Percentiles rank a stretch among this genome's conserved stretches.
These are phyloP conservation scores for Candida khao-thaluensis DNA, from an alignment of 805 yeast species.

Conservation along the genomic window DNA sequence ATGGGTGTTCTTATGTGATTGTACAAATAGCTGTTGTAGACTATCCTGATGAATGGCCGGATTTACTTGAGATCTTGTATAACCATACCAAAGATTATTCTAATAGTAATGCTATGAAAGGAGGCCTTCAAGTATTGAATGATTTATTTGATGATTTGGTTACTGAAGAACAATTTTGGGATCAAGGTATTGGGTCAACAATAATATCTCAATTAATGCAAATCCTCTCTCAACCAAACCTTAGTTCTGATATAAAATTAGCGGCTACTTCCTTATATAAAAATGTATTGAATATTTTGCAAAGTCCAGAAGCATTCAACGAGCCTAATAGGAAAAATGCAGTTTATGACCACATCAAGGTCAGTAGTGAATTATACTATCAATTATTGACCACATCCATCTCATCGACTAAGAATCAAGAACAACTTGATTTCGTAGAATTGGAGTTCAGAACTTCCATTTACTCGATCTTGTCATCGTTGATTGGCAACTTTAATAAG, in stretches of 20 bases:
- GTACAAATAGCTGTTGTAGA: conserved; percentile 86
- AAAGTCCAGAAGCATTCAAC: conserved; percentile 47
- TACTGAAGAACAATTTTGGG: conserved; percentile 83
- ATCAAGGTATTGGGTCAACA: conserved; percentile 60
- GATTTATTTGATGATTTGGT: conserved; percentile 86
- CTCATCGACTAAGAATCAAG: neutral
- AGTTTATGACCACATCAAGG: conserved; percentile 27
- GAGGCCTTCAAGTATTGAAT: conserved; percentile 58
- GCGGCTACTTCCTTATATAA: conserved; percentile 53
- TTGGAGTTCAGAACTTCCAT: conserved; percentile 21
- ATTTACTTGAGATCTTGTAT: conserved; percentile 51
- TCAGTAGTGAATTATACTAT: conserved; percentile 19
- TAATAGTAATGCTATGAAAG: conserved; percentile 40
- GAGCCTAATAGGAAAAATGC: conserved; percentile 35
- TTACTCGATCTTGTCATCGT: conserved; percentile 24
- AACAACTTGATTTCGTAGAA: conserved; percentile 13
- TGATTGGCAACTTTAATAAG: conserved; percentile 30
- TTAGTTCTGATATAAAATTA: conserved; percentile 28
- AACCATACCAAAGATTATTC: conserved; percentile 31
- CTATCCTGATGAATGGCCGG: conserved; percentile 96
- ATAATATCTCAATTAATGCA: conserved; percentile 51
- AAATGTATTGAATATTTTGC: conserved; percentile 52
- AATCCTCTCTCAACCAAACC: conserved; percentile 31
- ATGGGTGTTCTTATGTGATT: conserved; percentile 68
- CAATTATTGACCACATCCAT: conserved; percentile 19